Conservation (phyloP, 1,284 basidiomycete genomes). For the Chalciporus sp. region DNA sequence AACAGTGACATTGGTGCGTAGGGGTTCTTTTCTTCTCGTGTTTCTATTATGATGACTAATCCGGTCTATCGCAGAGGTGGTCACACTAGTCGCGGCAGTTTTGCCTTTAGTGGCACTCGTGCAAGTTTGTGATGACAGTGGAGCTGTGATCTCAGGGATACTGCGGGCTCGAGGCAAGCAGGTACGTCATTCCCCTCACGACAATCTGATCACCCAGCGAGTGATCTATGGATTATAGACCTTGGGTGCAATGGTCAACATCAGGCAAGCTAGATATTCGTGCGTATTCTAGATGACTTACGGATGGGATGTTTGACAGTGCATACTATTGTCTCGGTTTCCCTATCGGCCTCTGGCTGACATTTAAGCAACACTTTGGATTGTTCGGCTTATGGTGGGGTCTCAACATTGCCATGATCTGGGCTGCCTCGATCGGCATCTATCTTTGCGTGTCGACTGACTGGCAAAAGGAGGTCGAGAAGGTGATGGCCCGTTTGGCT, state of each 20-base stretch:
- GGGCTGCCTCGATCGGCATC: slow-evolving; percentile 50
- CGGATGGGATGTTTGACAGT: slow-evolving; percentile 33
- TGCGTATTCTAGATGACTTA: not conserved
- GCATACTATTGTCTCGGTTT: slow-evolving; percentile 71
- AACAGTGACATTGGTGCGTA: slow-evolving; percentile 72
- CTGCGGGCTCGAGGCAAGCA: slow-evolving; percentile 80
- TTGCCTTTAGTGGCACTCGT: slow-evolving; percentile 80
- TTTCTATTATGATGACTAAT: not conserved
- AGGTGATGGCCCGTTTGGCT: slow-evolving; percentile 53
- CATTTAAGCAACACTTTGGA: slow-evolving; percentile 53
- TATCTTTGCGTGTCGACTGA: slow-evolving; percentile 56
- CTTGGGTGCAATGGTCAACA: slow-evolving; percentile 65
- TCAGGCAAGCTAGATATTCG: slow-evolving; percentile 44
- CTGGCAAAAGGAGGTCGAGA: slow-evolving; percentile 64
- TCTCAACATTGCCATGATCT: slow-evolving; percentile 60
- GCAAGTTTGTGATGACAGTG: slow-evolving; percentile 78
- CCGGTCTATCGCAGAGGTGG: slow-evolving; percentile 47
- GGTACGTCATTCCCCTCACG: slow-evolving; percentile 30
- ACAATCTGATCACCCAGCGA: not conserved
- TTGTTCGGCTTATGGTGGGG: slow-evolving; percentile 72
- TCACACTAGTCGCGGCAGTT: slow-evolving; percentile 67
- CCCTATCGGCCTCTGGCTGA: slow-evolving; percentile 65
- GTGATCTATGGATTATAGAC: slow-evolving; percentile 38
- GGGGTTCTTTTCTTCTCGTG: not conserved
- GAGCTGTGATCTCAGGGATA: slow-evolving; percentile 73